Evolutionary conservation across 2,329 filamentous ascomycete genomes (phyloP), one percentile per base, ranked within the genome.

Genomic region (Alternaria panax): DNA sequence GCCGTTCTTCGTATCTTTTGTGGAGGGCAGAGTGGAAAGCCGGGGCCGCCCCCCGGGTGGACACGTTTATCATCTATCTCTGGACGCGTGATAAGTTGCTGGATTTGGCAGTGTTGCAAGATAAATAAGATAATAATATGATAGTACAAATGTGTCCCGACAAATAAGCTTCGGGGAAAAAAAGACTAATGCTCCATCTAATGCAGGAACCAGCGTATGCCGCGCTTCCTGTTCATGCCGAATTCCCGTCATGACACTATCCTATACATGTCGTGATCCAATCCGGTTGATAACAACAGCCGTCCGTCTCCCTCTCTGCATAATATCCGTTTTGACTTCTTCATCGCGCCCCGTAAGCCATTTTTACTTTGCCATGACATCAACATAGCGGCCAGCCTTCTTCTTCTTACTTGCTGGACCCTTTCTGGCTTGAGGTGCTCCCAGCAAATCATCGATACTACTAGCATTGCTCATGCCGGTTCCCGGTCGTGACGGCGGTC

Each of bases 381-480:
- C 95, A 28, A 99, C 89, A 82, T 99, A 99, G 27, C 93, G 84
- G 28, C 92, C 90, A 22, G 90, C 88, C 83, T 93, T 97, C 82
- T 92, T 92, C 71, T 92, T 92, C 71, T 80, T 82, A 32, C 77
- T 78, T 12, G 66, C 59, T 2, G 57, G 57, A 11, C 85, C 85
- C 60, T 91, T 93, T 64, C 91, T 86, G 18, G 90, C 86, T 28
- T 84, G 86, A 4, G 90, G 87, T 5, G 90, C 88, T 5, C 92
- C 92, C 22, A 99, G 82, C 63, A 99, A 82, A 76, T 99, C 95
- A 71, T 99, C 95, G 73, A 99, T 96, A 69, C 91, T 95, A 78
- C 90, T 96, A n/a, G 92, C 92, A 73, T 92, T 92, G 78, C 92
- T 96, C 84, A 97, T 88, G 63, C 91, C 90, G 3, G 92, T 96